These are phyloP conservation scores for Polyrhizophydium stewartii DNA, from an alignment of 371 early-diverging fungal genomes.

Conservation along the genomic window DNA sequence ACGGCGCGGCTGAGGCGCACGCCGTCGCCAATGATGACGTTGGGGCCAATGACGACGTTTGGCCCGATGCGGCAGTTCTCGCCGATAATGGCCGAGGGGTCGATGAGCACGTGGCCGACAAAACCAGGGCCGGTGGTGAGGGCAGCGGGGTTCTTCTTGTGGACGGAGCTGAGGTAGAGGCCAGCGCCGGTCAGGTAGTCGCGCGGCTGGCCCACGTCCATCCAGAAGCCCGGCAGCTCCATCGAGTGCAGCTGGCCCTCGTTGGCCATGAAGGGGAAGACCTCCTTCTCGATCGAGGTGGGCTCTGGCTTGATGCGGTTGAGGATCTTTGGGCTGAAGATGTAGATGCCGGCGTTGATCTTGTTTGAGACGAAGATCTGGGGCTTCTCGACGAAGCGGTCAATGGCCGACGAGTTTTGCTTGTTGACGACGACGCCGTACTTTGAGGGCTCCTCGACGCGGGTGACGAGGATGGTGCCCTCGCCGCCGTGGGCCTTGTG, in stretches of 20 bases:
- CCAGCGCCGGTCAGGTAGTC: conserved; percentile 97
- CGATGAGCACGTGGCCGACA: conserved; percentile 84
- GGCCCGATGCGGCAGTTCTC: conserved; percentile 93
- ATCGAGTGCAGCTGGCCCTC: conserved; percentile 85
- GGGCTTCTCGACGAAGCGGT: conserved; percentile 99
- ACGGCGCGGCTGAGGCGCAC: conserved; percentile 91
- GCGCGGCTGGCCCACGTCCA: conserved; percentile 99
- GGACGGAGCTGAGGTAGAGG: conserved; percentile 76
- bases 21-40: conserved; percentile 90
- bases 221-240: conserved; percentile 98
- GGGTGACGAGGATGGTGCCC: conserved; percentile 93
- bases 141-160: conserved; percentile 57
- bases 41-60: conserved; percentile 92
- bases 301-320: conserved; percentile 90
- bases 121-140: conserved; percentile 43
- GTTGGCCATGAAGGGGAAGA: conserved; percentile 93
- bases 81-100: conserved; percentile 89
- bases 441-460: conserved; percentile 95
- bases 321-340: conserved; percentile 86
- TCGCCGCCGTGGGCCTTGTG: conserved; percentile 85
- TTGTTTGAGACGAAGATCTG: conserved; percentile 89
- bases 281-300: conserved; percentile 97
- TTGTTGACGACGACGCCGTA: conserved; percentile 92
- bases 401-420: conserved; percentile 63
- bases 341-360: conserved; percentile 99